These are phyloP conservation scores for Monosporascus sp. DNA, from an alignment of 2,329 filamentous ascomycete genomes.

Conservation along the genomic window DNA sequence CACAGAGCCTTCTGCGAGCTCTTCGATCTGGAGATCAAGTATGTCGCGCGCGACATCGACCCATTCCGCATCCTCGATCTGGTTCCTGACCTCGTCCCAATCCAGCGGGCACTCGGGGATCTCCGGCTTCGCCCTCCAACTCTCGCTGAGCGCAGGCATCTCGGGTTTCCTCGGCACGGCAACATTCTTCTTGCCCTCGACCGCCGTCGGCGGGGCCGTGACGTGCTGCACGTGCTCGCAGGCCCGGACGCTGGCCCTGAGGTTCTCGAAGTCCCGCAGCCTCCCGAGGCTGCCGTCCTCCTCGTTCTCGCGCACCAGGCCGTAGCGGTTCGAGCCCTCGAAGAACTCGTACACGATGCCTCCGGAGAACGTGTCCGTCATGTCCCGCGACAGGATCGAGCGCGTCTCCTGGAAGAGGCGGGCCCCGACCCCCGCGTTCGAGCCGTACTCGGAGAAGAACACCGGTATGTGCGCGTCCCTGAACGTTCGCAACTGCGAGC, in stretches of 20 bases:
- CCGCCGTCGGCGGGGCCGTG: background rate
- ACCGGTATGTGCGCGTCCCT: slow-evolving; percentile 29
- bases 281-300: background rate
- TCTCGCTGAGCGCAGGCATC: background rate
- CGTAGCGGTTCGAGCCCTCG: slow-evolving; percentile 41
- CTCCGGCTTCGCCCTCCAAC: background rate
- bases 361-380: slow-evolving; percentile 51
- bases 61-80: slow-evolving; percentile 16
- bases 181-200: background rate
- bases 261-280: slow-evolving; percentile 7
- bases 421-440: slow-evolving; percentile 40
- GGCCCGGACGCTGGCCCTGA: slow-evolving; percentile 2
- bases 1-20: slow-evolving; percentile 3
- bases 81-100: slow-evolving; percentile 9
- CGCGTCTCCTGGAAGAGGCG: slow-evolving; percentile 54
- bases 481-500: slow-evolving; percentile 6
- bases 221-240: background rate
- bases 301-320: slow-evolving; percentile 33
- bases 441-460: slow-evolving; percentile 57
- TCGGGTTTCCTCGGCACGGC: slow-evolving; percentile 1
- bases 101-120: slow-evolving; percentile 12
- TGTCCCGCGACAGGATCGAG: slow-evolving; percentile 49
- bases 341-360: slow-evolving; percentile 59
- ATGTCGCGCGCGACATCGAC: slow-evolving; percentile 13
- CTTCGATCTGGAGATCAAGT: slow-evolving; percentile 6